A percentile compares a stretch with the other conserved stretches of the same genome.
Evolutionary conservation across 257 asterid species (phyloP).

Genomic region (Capsicum baccatum): DNA sequence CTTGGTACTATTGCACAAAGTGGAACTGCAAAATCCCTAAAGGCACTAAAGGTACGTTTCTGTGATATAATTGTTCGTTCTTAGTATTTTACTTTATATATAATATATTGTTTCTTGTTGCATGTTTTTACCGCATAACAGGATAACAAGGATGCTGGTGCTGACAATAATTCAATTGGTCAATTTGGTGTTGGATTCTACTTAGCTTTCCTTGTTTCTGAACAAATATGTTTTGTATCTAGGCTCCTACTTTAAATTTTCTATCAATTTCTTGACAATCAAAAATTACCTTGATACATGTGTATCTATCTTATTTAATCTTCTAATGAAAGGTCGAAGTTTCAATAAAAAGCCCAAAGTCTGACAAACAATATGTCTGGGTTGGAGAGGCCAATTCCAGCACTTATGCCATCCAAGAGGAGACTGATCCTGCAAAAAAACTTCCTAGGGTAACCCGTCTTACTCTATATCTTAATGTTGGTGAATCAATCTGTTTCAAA

Average conservation of each 20-base stretch:
- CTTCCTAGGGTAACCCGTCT: slow-evolving; percentile 92
- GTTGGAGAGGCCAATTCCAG: slow-evolving; percentile 93
- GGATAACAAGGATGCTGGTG: slow-evolving; percentile 41
- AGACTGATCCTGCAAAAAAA: slow-evolving; percentile 84
- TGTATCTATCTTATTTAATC: slow-evolving; percentile 22
- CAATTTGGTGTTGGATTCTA: too few relatives aligned
- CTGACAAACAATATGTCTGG: slow-evolving; percentile 41
- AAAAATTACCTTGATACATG: background rate
- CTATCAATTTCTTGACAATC: background rate
- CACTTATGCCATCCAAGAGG: slow-evolving; percentile 86
- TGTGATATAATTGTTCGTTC: background rate
- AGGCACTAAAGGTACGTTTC: slow-evolving; percentile 74
- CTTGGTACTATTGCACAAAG: slow-evolving; percentile 99
- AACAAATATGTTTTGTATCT: too few relatives aligned
- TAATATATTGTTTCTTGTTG: too few relatives aligned
- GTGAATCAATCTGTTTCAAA: slow-evolving; percentile 11
- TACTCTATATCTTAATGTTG: slow-evolving; percentile 84
- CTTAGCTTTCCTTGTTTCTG: too few relatives aligned
- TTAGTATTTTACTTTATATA: too few relatives aligned
- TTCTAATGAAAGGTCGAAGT: slow-evolving; percentile 79
- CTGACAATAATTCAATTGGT: too few relatives aligned
- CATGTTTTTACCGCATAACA: slow-evolving; percentile 39
- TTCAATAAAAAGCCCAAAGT: slow-evolving; percentile 92
- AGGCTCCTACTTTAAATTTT: background rate
- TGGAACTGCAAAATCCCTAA: slow-evolving; percentile 94